Base-by-base conservation (phyloP, 2,329 filamentous ascomycete genomes). In the Colletotrichum liaoningense region DNA sequence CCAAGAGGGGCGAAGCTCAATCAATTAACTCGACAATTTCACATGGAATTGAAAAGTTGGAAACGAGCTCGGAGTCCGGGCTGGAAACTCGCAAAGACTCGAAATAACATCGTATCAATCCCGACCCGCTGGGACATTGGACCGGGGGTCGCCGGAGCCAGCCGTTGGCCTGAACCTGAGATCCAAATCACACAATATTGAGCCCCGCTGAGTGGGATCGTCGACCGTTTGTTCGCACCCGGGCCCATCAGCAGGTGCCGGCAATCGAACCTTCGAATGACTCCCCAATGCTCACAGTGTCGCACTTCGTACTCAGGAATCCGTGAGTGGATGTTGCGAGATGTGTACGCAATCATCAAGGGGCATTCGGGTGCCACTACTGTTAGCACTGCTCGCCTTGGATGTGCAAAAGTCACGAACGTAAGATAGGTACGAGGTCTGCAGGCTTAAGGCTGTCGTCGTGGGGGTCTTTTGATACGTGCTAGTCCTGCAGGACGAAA, bases 61-160 rank as follows among this genome's bases (percentile, higher is more conserved):
- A 22, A 26, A 33, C 16, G 14, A 49, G 42, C 16, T 33, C 42
- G 35, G 22, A 26, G 38, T 9, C 14, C 35, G 19, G 26, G 35
- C 19, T 60, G 38, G 38, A 42, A 42, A 19, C 38, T 42, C 6
- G 22, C n/a, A 16, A 38, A 26, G 60, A 38, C 42, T 58, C 38
- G n/a, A 56, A 64, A 56, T 26, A 56, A 60, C 24, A 55, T 70
- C 59, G 56, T 73, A 60, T 73, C 67, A 28, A 69, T 59, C 66
- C 70, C 33, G 49, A 30, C 16, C 12, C n/a, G 55, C 26, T 28
- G 28, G 60, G 60, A 35, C 28, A 35, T 38, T 54, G 46, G 22
- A 38, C 24, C 14, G 33, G 28, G 26, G 28, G 46, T 16, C 5
- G 46, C 46, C 33, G 64, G 38, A 67, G 60, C 58, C 59, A 59